phyloP scores from a whole-genome alignment of 352 stramenopile species.

The Phytopythium aichiense region DNA sequence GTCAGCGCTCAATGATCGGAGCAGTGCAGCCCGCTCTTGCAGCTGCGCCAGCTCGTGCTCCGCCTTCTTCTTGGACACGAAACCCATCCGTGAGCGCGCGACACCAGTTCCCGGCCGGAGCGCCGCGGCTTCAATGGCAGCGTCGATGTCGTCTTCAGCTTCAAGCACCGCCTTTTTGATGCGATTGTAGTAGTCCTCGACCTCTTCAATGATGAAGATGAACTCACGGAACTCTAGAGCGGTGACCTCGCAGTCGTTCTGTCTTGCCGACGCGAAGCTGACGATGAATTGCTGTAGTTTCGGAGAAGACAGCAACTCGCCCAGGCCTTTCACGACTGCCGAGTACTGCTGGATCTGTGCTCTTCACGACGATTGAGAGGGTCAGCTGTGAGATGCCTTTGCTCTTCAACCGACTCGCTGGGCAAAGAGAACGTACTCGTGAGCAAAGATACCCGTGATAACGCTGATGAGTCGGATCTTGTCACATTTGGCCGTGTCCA shows the following conservation, averaged over 20 bases:
- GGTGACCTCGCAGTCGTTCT: conserved; percentile 21
- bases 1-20: conserved; percentile 20
- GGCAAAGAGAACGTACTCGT: conserved; percentile 34
- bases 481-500: conserved; percentile 30
- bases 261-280: conserved; percentile 36
- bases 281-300: conserved; percentile 61
- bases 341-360: conserved; percentile 32
- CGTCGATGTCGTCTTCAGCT: conserved; percentile 56
- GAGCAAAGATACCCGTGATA: conserved; percentile 47
- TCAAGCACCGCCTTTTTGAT: conserved; percentile 47
- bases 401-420: background rate
- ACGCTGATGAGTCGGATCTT: conserved; percentile 53
- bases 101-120: conserved; percentile 9
- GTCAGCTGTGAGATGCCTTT: conserved; percentile 7
- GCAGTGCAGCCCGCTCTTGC: conserved; percentile 30
- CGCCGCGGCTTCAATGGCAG: conserved; percentile 22
- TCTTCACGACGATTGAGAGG: background rate
- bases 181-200: conserved; percentile 34
- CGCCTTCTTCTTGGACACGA: conserved; percentile 54
- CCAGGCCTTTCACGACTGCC: conserved; percentile 36
- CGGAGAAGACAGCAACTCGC: conserved; percentile 29
- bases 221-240: conserved; percentile 48
- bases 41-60: conserved; percentile 44
- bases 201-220: conserved; percentile 52
- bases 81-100: conserved; percentile 30